Evolutionary conservation across 1,284 basidiomycete genomes (phyloP).

Genomic region (Papiliotrema laurentii): DNA sequence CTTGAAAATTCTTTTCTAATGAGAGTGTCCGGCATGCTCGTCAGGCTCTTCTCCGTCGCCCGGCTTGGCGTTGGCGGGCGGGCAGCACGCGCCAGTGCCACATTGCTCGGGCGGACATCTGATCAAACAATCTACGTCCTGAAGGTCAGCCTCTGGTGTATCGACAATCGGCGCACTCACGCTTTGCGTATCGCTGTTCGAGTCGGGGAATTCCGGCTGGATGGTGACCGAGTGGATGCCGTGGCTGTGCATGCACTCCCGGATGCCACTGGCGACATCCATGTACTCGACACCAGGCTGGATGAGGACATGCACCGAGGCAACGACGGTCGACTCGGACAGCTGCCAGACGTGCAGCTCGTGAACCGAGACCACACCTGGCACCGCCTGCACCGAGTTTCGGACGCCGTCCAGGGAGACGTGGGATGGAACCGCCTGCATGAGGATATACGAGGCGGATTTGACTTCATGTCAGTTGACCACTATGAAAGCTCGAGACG

Average conservation of each 20-base stretch:
- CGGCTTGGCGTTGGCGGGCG: conserved; percentile 27
- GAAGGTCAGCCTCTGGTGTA: conserved; percentile 4
- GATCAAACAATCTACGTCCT: conserved; percentile 44
- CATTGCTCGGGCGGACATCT: conserved; percentile 49
- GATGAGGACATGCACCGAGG: conserved; percentile 91
- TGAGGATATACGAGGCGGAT: conserved; percentile 91
- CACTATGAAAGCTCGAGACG: not conserved
- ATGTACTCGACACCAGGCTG: conserved; percentile 78
- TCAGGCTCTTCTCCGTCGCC: conserved; percentile 31
- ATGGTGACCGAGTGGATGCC: conserved; percentile 94
- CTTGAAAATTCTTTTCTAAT: too few relatives aligned
- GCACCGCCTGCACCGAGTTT: conserved; percentile 68
- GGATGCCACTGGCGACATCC: conserved; percentile 77
- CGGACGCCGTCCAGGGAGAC: conserved; percentile 85
- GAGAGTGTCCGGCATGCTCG: conserved; percentile 13
- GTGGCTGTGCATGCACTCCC: conserved; percentile 75
- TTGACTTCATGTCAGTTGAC: conserved; percentile 56
- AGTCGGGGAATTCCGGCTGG: conserved; percentile 49
- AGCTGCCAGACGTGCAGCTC: conserved; percentile 97
- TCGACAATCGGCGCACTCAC: conserved; percentile 14
- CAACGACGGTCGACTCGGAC: conserved; percentile 82
- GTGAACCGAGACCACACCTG: conserved; percentile 87
- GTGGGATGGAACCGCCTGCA: conserved; percentile 89
- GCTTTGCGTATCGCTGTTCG: conserved; percentile 11
- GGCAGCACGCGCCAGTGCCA: conserved; percentile 47